Evolutionary conservation across 768 basidiomycete genomes (phyloP), one percentile per base, ranked within the genome.

Genomic region (Rhizopogon vinicolor): DNA sequence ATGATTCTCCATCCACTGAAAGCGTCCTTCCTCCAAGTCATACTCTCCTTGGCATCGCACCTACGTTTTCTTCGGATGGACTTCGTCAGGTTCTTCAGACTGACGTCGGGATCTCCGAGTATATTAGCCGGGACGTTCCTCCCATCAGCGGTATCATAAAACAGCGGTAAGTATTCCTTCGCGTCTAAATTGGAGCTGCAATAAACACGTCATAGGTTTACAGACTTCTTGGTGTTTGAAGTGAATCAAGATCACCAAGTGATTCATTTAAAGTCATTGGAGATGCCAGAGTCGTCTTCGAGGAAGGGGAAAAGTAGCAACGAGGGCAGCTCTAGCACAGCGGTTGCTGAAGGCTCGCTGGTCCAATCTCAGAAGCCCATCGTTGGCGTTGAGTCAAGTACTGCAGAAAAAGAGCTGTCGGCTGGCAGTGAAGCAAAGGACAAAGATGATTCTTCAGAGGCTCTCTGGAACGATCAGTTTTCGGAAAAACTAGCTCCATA

Each of bases 211-310:
- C 51, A 28, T 65, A 97, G 95, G 64, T 98, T 98, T 69, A 96
- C 96, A 41, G 97, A 99, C 71, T 99, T 99, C 67, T 63, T 98
- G 63, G 97, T 99, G 18, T 89, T 81, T 63, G 97, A 99, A 73
- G 87, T 99, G 33, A 86, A 90, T 64, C 79, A 84, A 57, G 86
- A 91, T 60, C 81, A 86, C 43, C 83, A 89, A 59, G 86, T 91
- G 7, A 74, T 97, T 16, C 88, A 91, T 65, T 65, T 99, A 35
- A 91, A 91, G 67, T 82, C 84, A 52, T 79, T 98, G 40, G 80
- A 74, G 37, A 85, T 84, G 65, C 94, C 93, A 2, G 76, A 80
- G 56, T 77, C 77, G 25, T 68, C 83, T 25, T 63, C 74, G 9
- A 81, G 80, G 62, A 79, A 76, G 61, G 63, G 60, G 37, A 66